A percentile compares a stretch with the other conserved stretches of the same genome.
These are phyloP conservation scores for Xerocomellus amylosporus DNA, from an alignment of 768 basidiomycete species.

Conservation along the genomic window DNA sequence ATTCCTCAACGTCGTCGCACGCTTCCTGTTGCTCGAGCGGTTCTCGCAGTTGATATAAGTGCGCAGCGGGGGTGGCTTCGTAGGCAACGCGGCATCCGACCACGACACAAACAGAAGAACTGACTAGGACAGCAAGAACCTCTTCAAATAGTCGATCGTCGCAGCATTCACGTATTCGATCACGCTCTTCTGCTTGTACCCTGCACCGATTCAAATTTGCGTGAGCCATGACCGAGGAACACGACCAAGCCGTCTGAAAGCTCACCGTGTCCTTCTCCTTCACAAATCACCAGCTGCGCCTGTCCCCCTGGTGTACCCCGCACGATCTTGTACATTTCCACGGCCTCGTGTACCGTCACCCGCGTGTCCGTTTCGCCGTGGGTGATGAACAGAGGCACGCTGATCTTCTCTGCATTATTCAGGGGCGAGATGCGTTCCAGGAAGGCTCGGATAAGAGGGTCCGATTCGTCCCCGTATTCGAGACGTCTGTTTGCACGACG, in stretches of 20 bases:
- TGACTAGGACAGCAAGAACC: constrained; percentile 28
- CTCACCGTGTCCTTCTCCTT: constrained; percentile 44
- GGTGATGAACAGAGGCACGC: constrained; percentile 38
- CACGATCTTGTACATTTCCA: constrained; percentile 37
- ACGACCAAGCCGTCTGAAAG: not conserved
- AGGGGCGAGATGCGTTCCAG: constrained; percentile 40
- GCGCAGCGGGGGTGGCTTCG: not conserved
- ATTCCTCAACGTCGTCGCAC: not conserved
- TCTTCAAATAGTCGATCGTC: constrained; percentile 38
- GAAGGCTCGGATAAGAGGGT: constrained; percentile 37
- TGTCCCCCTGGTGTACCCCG: constrained; percentile 21
- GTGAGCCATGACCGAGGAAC: constrained; percentile 1
- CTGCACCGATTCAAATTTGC: constrained; percentile 16
- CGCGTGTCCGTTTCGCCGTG: constrained; percentile 43
- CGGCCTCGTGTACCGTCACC: constrained; percentile 39
- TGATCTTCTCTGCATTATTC: constrained; percentile 37
- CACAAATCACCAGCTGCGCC: constrained; percentile 39
- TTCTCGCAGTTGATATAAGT: not conserved
- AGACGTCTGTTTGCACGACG: constrained; percentile 36
- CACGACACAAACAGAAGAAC: constrained; percentile 1
- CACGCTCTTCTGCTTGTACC: constrained; percentile 43
- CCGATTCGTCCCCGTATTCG: constrained; percentile 42
- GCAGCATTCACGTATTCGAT: constrained; percentile 43
- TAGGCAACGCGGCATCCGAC: not conserved
- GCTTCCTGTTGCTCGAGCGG: not conserved